Conservation (phyloP, 257 asterid genomes). For the Forsythia viridissima region DNA sequence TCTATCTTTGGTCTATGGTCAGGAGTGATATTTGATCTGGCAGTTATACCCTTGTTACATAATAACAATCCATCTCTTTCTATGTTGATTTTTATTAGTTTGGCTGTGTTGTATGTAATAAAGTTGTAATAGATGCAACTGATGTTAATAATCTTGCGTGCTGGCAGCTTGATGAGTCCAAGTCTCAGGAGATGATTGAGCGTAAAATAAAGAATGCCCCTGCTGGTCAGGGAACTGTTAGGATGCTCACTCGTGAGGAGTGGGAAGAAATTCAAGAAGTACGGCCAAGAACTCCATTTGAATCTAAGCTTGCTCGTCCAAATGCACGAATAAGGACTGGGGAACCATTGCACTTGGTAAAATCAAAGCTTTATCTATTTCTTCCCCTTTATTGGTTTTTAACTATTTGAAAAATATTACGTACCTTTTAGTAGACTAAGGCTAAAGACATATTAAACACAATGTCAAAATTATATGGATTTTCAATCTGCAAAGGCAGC, state of each 20-base stretch:
- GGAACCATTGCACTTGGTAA: slow-evolving; percentile 55
- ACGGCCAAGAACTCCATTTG: slow-evolving; percentile 86
- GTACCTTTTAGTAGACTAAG: background rate
- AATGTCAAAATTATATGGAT: background rate
- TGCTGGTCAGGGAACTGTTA: slow-evolving; percentile 80
- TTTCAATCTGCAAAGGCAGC: background rate
- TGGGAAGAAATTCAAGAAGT: slow-evolving; percentile 79
- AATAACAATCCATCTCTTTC: background rate
- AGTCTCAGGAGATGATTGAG: slow-evolving; percentile 44
- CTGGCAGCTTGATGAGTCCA: slow-evolving; percentile 3
- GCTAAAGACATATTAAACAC: background rate
- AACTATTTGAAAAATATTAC: background rate
- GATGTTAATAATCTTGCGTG: background rate
- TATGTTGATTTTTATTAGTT: background rate
- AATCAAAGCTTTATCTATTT: background rate
- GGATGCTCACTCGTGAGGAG: slow-evolving; percentile 92
- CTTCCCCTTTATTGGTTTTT: background rate
- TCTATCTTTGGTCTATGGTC: background rate
- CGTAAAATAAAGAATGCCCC: slow-evolving; percentile 74
- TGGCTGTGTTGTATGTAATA: background rate
- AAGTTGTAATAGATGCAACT: background rate
- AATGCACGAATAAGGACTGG: slow-evolving; percentile 59
- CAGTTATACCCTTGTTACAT: background rate
- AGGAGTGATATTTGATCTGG: background rate
- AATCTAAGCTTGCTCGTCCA: slow-evolving; percentile 81